These are phyloP conservation scores for Mallotus nudiflorus DNA, from an alignment of 345 rosid species.

Conservation along the genomic window DNA sequence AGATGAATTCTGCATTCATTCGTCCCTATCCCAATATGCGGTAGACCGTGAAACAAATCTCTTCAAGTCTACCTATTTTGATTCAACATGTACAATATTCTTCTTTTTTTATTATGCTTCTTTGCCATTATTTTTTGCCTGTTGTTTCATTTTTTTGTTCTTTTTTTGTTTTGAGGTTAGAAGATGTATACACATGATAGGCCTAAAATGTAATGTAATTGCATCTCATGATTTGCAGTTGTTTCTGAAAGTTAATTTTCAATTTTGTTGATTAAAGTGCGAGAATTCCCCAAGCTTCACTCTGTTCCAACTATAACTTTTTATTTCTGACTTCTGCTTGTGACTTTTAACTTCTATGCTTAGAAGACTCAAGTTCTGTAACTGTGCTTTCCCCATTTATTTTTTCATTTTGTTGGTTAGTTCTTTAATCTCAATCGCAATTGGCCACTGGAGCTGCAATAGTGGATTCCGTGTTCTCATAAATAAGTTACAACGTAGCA, in stretches of 20 bases:
- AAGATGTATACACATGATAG: background rate
- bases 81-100: background rate
- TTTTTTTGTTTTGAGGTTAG: background rate
- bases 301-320: no score
- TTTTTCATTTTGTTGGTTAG: background rate
- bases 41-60: background rate
- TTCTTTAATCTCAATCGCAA: no score
- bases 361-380: no score
- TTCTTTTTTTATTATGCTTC: background rate
- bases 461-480: no score
- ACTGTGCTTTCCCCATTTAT: background rate
- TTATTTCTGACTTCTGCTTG: no score
- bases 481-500: no score
- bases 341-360: no score
- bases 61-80: slow-evolving; percentile 1
- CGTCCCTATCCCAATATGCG: slow-evolving; percentile 35
- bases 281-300: background rate
- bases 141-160: background rate
- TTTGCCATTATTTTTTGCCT: background rate
- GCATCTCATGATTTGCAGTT: background rate
- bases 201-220: background rate
- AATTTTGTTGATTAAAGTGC: background rate
- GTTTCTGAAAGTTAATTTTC: background rate
- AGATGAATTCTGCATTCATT: slow-evolving; percentile 69
- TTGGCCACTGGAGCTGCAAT: no score